Conservation (phyloP, 2,329 filamentous ascomycete genomes). For the Fusarium nisikadoi region DNA sequence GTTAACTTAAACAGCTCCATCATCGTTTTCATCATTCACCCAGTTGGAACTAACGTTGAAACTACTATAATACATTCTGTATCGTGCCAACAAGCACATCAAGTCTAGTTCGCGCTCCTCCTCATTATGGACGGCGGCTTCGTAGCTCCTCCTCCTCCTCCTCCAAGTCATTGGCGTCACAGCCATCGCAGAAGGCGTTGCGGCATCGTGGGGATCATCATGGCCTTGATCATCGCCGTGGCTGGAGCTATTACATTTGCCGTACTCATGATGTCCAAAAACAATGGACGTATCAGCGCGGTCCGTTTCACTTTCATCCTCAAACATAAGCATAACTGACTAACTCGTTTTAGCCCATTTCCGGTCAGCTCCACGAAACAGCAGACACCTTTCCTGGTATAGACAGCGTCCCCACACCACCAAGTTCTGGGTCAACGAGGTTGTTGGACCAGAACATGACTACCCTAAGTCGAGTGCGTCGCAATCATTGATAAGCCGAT, state of each 20-base stretch:
- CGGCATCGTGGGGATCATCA: background rate
- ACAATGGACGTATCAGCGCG: no score
- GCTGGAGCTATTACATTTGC: no score
- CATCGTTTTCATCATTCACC: background rate
- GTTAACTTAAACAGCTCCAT: background rate
- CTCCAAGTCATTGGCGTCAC: background rate
- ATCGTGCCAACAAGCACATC: background rate
- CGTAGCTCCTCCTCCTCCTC: background rate
- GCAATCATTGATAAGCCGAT: background rate
- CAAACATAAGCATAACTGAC: background rate
- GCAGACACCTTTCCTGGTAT: background rate
- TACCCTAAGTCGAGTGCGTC: background rate
- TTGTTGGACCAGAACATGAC: background rate
- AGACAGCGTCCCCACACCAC: background rate
- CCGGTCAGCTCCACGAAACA: background rate
- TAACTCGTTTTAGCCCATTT: constrained; percentile 16
- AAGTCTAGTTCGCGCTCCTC: background rate
- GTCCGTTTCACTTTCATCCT: constrained; percentile 17
- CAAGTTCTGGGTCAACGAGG: background rate
- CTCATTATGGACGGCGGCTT: constrained; percentile 23
- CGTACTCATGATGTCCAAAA: no score
- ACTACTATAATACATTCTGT: background rate
- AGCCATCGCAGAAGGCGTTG: no score
- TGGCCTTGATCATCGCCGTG: no score
- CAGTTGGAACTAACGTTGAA: background rate